Evolutionary conservation across 2,329 filamentous ascomycete genomes (phyloP), one percentile per base, ranked within the genome.

Genomic region (Colletotrichum neosansevieriae): DNA sequence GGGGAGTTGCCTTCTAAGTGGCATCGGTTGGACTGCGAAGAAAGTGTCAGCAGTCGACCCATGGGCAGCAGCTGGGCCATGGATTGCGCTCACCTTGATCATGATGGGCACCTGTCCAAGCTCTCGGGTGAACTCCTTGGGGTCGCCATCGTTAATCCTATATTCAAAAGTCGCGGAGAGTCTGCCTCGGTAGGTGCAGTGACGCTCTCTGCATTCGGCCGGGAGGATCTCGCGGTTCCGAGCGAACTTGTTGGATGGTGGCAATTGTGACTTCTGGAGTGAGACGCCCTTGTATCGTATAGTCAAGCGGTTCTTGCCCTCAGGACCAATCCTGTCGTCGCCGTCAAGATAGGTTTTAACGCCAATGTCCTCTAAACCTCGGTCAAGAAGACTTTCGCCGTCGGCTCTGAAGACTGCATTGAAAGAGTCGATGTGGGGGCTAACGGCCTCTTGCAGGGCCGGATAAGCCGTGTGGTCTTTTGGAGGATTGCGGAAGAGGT

Each of bases 401-500:
- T 91, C 86, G 66, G 86, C 84, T 36, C 90, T 88, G 77, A 98
- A 97, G 54, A 98, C 86, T 59, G 90, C 90, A 83, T 99, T 97
- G 88, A 98, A 99, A 6, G 96, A 96, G 76, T 98, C 91, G 74
- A 98, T 92, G 80, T 99, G 96, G 57, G 96, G 96, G 72, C 92
- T 87, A 68, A 98, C 90, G n/a, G 95, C 93, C 70, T 88, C 88
- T 74, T 94, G 91, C 54, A 99, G 88, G 21, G 92, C 88, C 13
- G 96, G 96, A 76, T 97, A 98, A 67, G 95, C 94, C 10, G 92
- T 92, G 73, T 89, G 91, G 77, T 98, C 94, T 75, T 88, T 91
- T 0, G 96, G 95, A 17, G 96, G 95, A 73, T 97, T 91, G 75
- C 89, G 87, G 79, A 99, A 99, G 21, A 99, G 91, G 59, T 92